phyloP scores from a whole-genome alignment of 75 land plant genomes.

The Cunninghamia lanceolata region DNA sequence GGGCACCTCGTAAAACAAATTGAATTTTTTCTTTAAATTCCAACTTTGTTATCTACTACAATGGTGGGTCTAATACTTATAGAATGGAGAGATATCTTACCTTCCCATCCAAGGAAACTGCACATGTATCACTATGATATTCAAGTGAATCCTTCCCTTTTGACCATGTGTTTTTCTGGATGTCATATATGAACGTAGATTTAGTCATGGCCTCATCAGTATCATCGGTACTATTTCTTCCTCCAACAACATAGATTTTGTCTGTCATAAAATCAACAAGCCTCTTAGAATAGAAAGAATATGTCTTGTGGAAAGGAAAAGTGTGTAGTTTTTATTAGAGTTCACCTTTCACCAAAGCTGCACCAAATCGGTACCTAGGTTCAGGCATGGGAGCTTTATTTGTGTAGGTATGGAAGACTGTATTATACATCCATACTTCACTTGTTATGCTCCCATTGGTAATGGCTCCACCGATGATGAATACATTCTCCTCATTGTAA shows the following conservation, averaged over 20 bases:
- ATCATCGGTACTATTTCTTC: slow-evolving; percentile 17
- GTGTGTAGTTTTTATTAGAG: too few species aligned
- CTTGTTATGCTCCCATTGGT: slow-evolving; percentile 16
- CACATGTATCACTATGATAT: slow-evolving; percentile 37
- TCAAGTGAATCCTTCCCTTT: slow-evolving; percentile 18
- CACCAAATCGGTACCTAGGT: slow-evolving; percentile 40
- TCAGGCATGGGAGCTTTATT: slow-evolving; percentile 28
- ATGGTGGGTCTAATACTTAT: too few species aligned
- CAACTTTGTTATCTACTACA: too few species aligned
- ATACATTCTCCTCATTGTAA: slow-evolving; percentile 14
- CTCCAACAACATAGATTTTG: slow-evolving; percentile 40
- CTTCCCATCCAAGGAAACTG: slow-evolving; percentile 32
- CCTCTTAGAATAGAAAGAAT: neutral
- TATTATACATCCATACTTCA: slow-evolving; percentile 36
- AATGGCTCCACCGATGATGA: slow-evolving; percentile 30
- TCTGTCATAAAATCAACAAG: slow-evolving; percentile 17
- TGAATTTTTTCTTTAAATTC: too few species aligned
- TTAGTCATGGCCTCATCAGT: slow-evolving; percentile 13
- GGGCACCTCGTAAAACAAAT: too few species aligned
- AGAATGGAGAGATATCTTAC: slow-evolving; percentile 5
- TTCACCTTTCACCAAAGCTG: slow-evolving; percentile 35
- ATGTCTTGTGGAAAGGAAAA: neutral
- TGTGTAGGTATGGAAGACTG: slow-evolving; percentile 34
- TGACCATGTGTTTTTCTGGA: slow-evolving; percentile 25
- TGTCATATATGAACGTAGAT: slow-evolving; percentile 26